Evolutionary conservation across 73 alveolate species (phyloP).

Genomic region (Tetrahymena malaccensis): DNA sequence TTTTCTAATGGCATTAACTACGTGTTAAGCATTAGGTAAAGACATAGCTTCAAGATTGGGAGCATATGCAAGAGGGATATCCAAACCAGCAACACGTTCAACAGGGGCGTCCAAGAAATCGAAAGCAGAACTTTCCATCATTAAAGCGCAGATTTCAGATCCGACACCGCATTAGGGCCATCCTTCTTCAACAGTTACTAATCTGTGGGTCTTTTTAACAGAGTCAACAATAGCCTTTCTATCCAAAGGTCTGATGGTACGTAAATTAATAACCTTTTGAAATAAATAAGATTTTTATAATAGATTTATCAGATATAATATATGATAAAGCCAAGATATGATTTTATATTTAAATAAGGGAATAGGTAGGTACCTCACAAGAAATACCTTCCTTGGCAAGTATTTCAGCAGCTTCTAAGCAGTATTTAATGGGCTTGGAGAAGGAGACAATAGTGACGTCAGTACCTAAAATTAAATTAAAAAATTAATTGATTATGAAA

Average conservation of each 20-base stretch:
- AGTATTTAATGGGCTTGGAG: conserved; percentile 70
- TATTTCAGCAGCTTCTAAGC: conserved; percentile 74
- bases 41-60: conserved; percentile 61
- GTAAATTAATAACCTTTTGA: conserved; percentile 57
- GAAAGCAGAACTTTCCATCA: conserved; percentile 81
- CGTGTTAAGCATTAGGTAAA: conserved; percentile 55
- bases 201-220: conserved; percentile 77
- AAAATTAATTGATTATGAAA: neutral
- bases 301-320: neutral
- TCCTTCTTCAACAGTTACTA: conserved; percentile 88
- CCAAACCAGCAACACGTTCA: conserved; percentile 82
- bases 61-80: conserved; percentile 85
- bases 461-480: neutral
- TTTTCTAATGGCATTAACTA: conserved; percentile 49
- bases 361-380: conserved; percentile 13
- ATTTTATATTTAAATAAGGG: neutral
- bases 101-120: conserved; percentile 86
- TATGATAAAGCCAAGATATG: neutral
- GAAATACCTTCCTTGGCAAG: conserved; percentile 60
- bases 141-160: conserved; percentile 76
- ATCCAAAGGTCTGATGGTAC: conserved; percentile 78
- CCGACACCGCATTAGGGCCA: conserved; percentile 91
- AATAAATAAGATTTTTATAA: neutral
- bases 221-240: conserved; percentile 63
- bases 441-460: conserved; percentile 77